phyloP scores from a whole-genome alignment of 768 basidiomycete genomes.

The Tricholoma sp. region DNA sequence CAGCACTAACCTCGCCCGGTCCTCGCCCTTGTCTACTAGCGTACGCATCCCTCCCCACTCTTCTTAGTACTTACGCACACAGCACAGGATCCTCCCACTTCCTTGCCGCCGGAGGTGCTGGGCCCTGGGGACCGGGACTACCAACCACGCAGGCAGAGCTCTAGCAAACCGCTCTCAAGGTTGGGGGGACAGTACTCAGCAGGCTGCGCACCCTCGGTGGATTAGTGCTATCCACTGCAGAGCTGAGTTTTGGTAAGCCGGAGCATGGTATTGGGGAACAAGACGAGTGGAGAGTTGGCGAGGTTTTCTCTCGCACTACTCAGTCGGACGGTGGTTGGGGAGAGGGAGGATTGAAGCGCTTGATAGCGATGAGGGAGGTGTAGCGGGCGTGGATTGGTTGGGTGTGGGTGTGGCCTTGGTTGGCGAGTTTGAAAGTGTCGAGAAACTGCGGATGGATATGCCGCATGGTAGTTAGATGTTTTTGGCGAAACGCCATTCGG shows the following conservation, averaged over 20 bases:
- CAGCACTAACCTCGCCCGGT: slow-evolving; percentile 36
- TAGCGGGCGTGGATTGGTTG: too few species aligned
- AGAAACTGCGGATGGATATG: too few species aligned
- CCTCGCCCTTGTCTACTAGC: slow-evolving; percentile 64
- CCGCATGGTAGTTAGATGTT: too few species aligned
- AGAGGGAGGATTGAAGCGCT: slow-evolving; percentile 3
- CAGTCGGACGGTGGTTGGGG: slow-evolving; percentile 34
- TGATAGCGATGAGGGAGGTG: too few species aligned
- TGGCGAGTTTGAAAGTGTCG: too few species aligned
- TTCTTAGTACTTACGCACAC: slow-evolving; percentile 4
- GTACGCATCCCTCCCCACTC: slow-evolving; percentile 34
- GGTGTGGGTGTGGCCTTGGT: too few species aligned
- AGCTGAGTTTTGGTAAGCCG: slow-evolving; percentile 11
- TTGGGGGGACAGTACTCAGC: slow-evolving; percentile 56
- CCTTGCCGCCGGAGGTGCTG: background rate
- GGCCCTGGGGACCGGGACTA: background rate
- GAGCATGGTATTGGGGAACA: too few species aligned
- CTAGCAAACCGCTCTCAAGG: slow-evolving; percentile 49
- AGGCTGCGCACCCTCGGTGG: slow-evolving; percentile 63
- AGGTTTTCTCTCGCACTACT: slow-evolving; percentile 59
- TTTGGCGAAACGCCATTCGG: too few species aligned
- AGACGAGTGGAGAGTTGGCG: slow-evolving; percentile 19
- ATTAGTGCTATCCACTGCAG: slow-evolving; percentile 52
- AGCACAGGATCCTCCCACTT: background rate
- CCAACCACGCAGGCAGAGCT: slow-evolving; percentile 41